Evolutionary conservation across 2,329 filamentous ascomycete genomes (phyloP).

Genomic region (Rutstroemia sp.): DNA sequence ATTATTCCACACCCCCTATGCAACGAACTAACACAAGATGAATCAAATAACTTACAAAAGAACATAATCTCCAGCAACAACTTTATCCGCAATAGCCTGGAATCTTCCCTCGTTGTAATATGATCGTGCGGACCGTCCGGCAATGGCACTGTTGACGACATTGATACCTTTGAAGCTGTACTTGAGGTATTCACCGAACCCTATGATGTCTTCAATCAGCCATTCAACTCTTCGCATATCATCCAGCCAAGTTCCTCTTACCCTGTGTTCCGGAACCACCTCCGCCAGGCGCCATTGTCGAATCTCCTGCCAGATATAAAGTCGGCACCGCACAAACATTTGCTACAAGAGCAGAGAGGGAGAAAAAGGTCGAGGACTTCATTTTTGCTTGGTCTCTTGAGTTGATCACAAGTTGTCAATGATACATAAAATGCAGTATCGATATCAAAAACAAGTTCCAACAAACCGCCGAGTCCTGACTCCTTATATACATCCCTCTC

Average conservation of each 20-base stretch:
- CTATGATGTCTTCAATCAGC: slow-evolving; percentile 27
- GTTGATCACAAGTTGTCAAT: no score
- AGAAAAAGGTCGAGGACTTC: no score
- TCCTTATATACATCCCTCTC: no score
- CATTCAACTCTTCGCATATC: not conserved
- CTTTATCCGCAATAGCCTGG: slow-evolving; percentile 42
- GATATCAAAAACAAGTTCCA: no score
- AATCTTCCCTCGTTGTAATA: slow-evolving; percentile 62
- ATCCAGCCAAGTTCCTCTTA: slow-evolving; percentile 14
- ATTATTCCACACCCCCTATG: no score
- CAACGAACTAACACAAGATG: not conserved
- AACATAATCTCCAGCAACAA: slow-evolving; percentile 36
- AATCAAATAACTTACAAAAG: slow-evolving; percentile 36
- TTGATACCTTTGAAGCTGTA: slow-evolving; percentile 39
- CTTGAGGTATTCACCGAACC: slow-evolving; percentile 56
- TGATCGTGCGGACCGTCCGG: slow-evolving; percentile 58
- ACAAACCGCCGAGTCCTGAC: no score
- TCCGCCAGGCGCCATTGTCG: slow-evolving; percentile 48
- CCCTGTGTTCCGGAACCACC: slow-evolving; percentile 37
- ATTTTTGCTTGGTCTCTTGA: no score
- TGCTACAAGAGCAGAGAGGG: not conserved
- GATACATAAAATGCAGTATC: no score
- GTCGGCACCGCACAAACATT: slow-evolving; percentile 27
- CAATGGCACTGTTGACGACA: slow-evolving; percentile 58
- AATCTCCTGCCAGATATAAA: slow-evolving; percentile 52